Conservation (phyloP, 148 eudicot genomes). For the Silene conica region DNA sequence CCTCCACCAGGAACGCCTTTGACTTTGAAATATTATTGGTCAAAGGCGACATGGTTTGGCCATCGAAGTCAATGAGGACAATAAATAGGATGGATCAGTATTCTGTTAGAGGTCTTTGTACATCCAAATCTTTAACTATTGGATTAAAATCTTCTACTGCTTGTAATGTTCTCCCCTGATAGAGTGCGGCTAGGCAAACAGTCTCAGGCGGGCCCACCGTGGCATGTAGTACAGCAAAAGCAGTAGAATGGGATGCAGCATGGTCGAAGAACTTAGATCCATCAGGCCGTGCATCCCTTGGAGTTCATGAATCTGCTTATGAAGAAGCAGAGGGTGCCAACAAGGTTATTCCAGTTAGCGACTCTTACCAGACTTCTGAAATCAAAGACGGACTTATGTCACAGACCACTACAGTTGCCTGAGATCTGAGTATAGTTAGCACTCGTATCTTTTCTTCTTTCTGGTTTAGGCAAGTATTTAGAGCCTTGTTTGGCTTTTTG, state of each 20-base stretch:
- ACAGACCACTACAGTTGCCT: slow-evolving; percentile 31
- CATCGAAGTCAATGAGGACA: neutral
- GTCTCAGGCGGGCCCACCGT: slow-evolving; percentile 97
- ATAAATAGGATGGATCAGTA: neutral
- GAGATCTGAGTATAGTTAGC: slow-evolving; percentile 4
- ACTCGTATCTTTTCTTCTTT: neutral
- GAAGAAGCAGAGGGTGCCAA: slow-evolving; percentile 31
- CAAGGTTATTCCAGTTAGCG: slow-evolving; percentile 11
- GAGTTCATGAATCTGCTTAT: slow-evolving; percentile 82
- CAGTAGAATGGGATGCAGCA: slow-evolving; percentile 97
- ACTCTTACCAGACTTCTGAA: slow-evolving; percentile 13
- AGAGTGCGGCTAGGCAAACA: slow-evolving; percentile 91
- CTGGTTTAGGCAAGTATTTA: neutral
- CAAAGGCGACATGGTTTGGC: neutral
- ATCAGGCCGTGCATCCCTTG: slow-evolving; percentile 98
- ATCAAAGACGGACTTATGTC: slow-evolving; percentile 24
- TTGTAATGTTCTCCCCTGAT: neutral
- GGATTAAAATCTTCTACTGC: too few relatives aligned
- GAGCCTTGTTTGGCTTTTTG: neutral
- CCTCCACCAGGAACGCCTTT: neutral
- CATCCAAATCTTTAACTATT: too few relatives aligned
- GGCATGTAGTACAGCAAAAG: slow-evolving; percentile 96
- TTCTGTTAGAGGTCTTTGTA: too few relatives aligned
- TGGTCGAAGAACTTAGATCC: slow-evolving; percentile 96
- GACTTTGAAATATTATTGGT: too few relatives aligned